Evolutionary conservation across 192 early-diverging fungal species (phyloP).

Genomic region (Dissophora ornata): DNA sequence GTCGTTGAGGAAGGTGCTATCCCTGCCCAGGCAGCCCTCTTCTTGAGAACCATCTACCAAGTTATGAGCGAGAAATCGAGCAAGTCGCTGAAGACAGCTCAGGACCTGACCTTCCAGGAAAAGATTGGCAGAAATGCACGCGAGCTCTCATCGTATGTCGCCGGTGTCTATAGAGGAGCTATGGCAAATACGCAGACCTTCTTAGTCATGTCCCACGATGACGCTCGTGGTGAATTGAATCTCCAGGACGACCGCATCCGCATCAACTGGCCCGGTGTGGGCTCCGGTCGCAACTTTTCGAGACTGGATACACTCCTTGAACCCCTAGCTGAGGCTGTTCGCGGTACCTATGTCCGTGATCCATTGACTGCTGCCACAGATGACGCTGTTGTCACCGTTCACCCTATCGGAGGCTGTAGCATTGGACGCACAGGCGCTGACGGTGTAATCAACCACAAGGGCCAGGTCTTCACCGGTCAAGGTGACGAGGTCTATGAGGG

Average conservation of each 20-base stretch:
- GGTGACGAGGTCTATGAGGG: constrained; percentile 57
- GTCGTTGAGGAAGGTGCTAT: constrained; percentile 59
- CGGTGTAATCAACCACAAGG: constrained; percentile 64
- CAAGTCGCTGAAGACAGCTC: constrained; percentile 21
- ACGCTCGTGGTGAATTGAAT: constrained; percentile 47
- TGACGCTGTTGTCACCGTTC: constrained; percentile 57
- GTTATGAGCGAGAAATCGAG: constrained; percentile 25
- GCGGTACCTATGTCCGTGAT: constrained; percentile 54
- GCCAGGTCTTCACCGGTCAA: constrained; percentile 55
- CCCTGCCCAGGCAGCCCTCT: constrained; percentile 34
- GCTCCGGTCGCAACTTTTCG: constrained; percentile 33
- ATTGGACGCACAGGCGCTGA: constrained; percentile 46
- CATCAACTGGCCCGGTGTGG: constrained; percentile 50
- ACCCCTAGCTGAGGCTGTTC: constrained; percentile 19
- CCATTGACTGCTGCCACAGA: constrained; percentile 42
- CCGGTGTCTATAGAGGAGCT: constrained; percentile 52
- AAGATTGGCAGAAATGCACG: constrained; percentile 33
- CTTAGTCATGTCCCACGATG: constrained; percentile 64
- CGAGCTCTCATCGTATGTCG: constrained; percentile 34
- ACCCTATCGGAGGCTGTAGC: constrained; percentile 60
- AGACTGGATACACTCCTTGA: constrained; percentile 44
- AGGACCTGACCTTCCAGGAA: constrained; percentile 29
- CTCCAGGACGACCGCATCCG: constrained; percentile 50
- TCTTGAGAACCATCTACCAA: constrained; percentile 32
- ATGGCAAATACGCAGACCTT: constrained; percentile 59